A percentile compares a stretch with the other conserved stretches of the same genome.
Evolutionary conservation across 2,329 filamentous ascomycete genomes (phyloP).

Genomic region (Drechmeria coniospora): DNA sequence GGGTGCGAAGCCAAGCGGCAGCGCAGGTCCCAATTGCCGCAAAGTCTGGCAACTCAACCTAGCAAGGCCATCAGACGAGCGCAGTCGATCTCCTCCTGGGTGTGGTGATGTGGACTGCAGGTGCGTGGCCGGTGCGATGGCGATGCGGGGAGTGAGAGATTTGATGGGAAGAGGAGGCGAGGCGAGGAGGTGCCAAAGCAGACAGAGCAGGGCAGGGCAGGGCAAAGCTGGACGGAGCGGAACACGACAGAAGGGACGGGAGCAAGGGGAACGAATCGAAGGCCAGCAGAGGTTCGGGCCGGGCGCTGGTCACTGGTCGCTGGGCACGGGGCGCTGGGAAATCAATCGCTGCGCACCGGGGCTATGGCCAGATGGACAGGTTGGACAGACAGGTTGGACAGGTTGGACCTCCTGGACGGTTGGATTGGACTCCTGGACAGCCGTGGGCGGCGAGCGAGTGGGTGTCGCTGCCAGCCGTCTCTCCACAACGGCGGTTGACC

Average conservation of each 20-base stretch:
- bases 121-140: slow-evolving; percentile 5
- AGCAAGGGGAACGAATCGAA: background rate
- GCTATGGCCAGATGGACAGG: no score
- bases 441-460: no score
- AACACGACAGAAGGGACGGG: background rate
- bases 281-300: background rate
- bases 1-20: slow-evolving; percentile 17
- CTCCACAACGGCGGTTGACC: no score
- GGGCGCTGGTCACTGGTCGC: no score
- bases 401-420: no score
- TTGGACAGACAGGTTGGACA: no score
- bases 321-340: no score
- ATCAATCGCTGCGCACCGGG: no score
- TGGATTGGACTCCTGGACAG: no score
- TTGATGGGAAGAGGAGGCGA: background rate
- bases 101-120: no score
- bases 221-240: background rate
- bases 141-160: background rate
- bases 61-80: slow-evolving; percentile 16
- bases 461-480: no score
- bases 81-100: no score
- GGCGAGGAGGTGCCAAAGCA: background rate
- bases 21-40: slow-evolving; percentile 25
- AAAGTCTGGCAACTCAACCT: slow-evolving; percentile 14
- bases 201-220: background rate